These are phyloP conservation scores for Solanum sejunctum DNA, from an alignment of 257 asterid species.

Conservation along the genomic window DNA sequence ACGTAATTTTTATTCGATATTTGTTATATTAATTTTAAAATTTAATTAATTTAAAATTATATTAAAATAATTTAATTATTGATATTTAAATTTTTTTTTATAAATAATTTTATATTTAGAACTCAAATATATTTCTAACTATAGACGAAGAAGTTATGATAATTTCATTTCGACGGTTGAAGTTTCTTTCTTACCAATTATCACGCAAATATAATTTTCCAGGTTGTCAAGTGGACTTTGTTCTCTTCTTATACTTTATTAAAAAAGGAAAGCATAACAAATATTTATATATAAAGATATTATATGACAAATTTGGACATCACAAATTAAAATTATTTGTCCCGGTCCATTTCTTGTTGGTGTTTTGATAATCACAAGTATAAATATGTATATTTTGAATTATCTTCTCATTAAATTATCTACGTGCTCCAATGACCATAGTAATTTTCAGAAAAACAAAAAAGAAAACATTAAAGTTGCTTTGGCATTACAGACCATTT, in stretches of 20 bases:
- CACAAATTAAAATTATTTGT: not conserved
- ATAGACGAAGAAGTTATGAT: not conserved
- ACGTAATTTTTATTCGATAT: too few relatives aligned
- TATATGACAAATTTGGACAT: not conserved
- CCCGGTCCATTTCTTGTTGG: not conserved
- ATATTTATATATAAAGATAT: not conserved
- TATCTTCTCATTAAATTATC: not conserved
- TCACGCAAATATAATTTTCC: not conserved
- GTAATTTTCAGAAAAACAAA: too few relatives aligned
- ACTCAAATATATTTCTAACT: not conserved
- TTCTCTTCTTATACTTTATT: not conserved
- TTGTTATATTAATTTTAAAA: not conserved
- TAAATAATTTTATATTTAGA: too few relatives aligned
- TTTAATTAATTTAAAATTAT: not conserved
- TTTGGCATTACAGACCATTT: too few relatives aligned
- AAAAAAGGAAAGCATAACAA: not conserved
- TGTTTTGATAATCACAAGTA: not conserved
- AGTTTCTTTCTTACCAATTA: not conserved
- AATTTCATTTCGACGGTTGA: not conserved
- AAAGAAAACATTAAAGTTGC: too few relatives aligned
- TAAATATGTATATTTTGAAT: not conserved
- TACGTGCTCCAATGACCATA: too few relatives aligned
- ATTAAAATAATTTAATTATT: too few relatives aligned
- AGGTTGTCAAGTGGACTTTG: not conserved
- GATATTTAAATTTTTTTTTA: fast-evolving